phyloP scores from a whole-genome alignment of 2,329 filamentous ascomycete species.

The Sarocladiaceae sp. region DNA sequence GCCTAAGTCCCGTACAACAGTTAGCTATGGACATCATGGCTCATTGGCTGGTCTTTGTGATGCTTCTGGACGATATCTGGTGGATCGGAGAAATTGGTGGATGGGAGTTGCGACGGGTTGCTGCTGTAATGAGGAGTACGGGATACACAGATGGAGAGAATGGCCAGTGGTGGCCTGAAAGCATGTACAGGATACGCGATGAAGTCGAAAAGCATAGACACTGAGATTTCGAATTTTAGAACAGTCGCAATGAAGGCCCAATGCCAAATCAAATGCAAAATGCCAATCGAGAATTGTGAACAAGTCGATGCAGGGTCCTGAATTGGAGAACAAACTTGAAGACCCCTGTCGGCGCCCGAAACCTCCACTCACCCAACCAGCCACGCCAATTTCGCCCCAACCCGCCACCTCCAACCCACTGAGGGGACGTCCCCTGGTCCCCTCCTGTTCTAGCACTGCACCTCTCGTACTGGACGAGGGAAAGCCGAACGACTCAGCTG shows the following conservation, averaged over 20 bases:
- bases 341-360: neutral
- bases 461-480: neutral
- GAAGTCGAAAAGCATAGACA: slow-evolving; percentile 8
- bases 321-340: no score
- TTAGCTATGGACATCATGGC: slow-evolving; percentile 33
- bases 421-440: neutral
- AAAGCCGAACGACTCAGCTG: no score
- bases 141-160: slow-evolving; percentile 13
- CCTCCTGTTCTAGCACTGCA: neutral
- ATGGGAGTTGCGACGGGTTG: slow-evolving; percentile 27
- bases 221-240: no score
- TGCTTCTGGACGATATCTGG: slow-evolving; percentile 34
- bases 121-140: slow-evolving; percentile 14
- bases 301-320: no score
- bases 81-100: slow-evolving; percentile 32
- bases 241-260: neutral
- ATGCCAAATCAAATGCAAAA: neutral
- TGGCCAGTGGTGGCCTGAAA: slow-evolving; percentile 30
- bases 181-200: slow-evolving; percentile 22
- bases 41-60: slow-evolving; percentile 33
- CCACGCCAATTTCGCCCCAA: slow-evolving; percentile 3
- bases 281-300: neutral
- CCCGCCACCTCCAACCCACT: neutral
- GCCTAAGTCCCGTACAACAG: slow-evolving; percentile 11
- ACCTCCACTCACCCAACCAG: neutral